Percentiles rank a stretch among this genome's conserved stretches.
Evolutionary conservation across 1,284 basidiomycete species (phyloP).

Genomic region (Anthracocystis walkeri): DNA sequence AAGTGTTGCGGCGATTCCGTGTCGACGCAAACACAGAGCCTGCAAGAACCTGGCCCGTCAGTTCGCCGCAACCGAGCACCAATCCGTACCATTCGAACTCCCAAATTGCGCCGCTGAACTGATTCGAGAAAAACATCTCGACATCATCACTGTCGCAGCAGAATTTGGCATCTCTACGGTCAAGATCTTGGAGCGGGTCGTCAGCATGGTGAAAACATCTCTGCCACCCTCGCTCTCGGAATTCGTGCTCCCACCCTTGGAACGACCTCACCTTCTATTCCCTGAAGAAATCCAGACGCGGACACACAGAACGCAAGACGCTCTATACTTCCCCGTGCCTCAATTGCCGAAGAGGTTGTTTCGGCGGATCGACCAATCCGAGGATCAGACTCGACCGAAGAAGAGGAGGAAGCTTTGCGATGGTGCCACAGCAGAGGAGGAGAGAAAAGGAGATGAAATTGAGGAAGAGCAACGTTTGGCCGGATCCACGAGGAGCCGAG

Average conservation of each 20-base stretch:
- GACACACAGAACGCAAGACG: background rate
- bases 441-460: background rate
- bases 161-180: conserved; percentile 29
- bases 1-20: background rate
- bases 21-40: conserved; percentile 20
- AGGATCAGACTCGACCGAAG: conserved; percentile 1
- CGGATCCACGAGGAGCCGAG: background rate
- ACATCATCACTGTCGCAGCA: conserved; percentile 26
- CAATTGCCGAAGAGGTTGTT: conserved; percentile 38
- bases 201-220: background rate
- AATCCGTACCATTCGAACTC: background rate
- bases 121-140: conserved; percentile 1
- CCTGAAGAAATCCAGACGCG: background rate
- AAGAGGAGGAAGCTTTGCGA: conserved; percentile 17
- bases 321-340: background rate
- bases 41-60: conserved; percentile 13
- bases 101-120: conserved; percentile 1
- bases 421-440: background rate
- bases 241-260: background rate
- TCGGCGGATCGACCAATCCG: conserved; percentile 21
- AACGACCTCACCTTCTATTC: background rate
- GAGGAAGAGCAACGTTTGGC: background rate
- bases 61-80: conserved; percentile 4
- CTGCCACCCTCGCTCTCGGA: background rate
- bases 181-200: conserved; percentile 15